Evolutionary conservation across 2,329 filamentous ascomycete species (phyloP), one percentile per base, ranked within the genome.

Genomic region (Colletotrichum eremochloae): DNA sequence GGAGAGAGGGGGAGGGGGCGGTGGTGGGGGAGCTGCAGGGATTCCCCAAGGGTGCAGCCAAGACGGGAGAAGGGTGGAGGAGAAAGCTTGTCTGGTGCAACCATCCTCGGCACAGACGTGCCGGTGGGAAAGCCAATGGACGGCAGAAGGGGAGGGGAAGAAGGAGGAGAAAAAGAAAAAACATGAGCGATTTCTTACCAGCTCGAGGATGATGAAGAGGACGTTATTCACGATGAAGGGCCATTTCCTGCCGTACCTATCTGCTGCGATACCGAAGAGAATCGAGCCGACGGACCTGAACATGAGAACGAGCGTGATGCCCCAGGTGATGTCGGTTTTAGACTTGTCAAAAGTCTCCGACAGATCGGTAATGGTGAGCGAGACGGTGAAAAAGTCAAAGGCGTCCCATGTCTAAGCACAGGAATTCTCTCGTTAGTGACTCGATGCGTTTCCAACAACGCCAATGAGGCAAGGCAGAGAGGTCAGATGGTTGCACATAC

Each of bases 201-300:
- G 85, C 80, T 95, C 92, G 12, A 95, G 85, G 7, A 91, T 79
- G 48, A 93, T 91, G 71, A 95, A 90, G 29, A 95, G 84, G 31
- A 94, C 72, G 81, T 94, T 93, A 82, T 95, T 95, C 71, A 92
- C 78, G 18, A 95, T 86, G 83, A 95, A 94, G 1, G 92, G 92
- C 91, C 92, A 94, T 78, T 89, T 90, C 60, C 88, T 82, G 5
- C 88, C 88, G 74, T 88, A 90, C 46, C 87, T 83, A 80, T 90
- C 88, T 29, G 85, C 81, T 0, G 86, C 86, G 36, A 89, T 82
- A 73, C 88, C 88, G 66, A 90, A 90, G 12, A 84, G 29, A 55
- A 89, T 80, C 5, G 87, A 86, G 0, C 88, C 88, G 14, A 89
- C 81, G 6, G 87, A 87, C 67, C 89, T 86, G 74, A 91, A 85